Percentiles rank a stretch among this genome's conserved stretches.
Evolutionary conservation across 148 eudicot genomes (phyloP).

Genomic region (Pharnaceum exiguum): DNA sequence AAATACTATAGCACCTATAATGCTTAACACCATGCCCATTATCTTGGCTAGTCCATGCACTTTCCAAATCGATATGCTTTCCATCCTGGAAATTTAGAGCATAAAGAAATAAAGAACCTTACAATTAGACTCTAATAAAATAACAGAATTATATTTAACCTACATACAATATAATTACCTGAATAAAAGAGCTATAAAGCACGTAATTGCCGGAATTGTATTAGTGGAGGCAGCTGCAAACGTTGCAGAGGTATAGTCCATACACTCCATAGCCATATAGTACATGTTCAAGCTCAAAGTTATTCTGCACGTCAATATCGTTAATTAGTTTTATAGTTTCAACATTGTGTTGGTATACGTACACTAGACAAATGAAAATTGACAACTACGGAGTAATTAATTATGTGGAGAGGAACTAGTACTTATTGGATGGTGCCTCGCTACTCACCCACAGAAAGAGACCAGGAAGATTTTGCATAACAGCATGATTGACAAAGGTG

Average conservation of each 20-base stretch:
- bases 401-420: background rate
- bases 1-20: conserved; percentile 15
- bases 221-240: conserved; percentile 28
- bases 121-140: background rate
- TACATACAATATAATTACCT: conserved; percentile 15
- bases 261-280: conserved; percentile 20
- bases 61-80: conserved; percentile 8
- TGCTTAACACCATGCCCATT: conserved; percentile 8
- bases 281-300: conserved; percentile 17
- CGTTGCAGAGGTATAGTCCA: conserved; percentile 21
- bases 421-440: too few relatives aligned
- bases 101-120: background rate
- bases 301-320: conserved; percentile 16
- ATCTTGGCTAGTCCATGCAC: conserved; percentile 20
- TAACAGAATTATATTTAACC: background rate
- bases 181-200: conserved; percentile 24
- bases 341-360: background rate
- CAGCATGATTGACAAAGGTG: conserved; percentile 15
- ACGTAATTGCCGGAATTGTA: conserved; percentile 30
- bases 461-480: conserved; percentile 24
- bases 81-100: conserved; percentile 6
- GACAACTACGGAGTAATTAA: background rate
- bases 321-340: background rate
- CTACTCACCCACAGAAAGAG: conserved; percentile 23
- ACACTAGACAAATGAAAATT: background rate